Evolutionary conservation across 805 yeast species (phyloP).

Genomic region (Limtongia smithiae): DNA sequence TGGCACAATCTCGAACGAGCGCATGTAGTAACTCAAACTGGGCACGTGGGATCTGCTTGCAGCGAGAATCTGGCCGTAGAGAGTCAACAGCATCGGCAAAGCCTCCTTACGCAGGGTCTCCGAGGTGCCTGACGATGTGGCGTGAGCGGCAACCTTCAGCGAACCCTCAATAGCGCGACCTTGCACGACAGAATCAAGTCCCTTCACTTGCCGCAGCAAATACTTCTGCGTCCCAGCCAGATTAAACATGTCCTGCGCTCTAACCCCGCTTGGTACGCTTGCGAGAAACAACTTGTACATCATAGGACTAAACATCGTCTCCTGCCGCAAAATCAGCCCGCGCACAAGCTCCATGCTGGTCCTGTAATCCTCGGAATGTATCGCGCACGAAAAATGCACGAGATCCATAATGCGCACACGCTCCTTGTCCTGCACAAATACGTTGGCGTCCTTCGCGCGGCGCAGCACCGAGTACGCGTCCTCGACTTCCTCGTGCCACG

Average conservation of each 20-base stretch:
- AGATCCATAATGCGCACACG: constrained; percentile 59
- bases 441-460: constrained; percentile 72
- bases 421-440: constrained; percentile 63
- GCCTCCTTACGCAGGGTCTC: constrained; percentile 21
- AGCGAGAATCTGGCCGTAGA: constrained; percentile 77
- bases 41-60: constrained; percentile 80
- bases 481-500: constrained; percentile 54
- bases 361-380: constrained; percentile 49
- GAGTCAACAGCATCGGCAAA: constrained; percentile 65
- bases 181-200: constrained; percentile 67
- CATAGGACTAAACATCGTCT: constrained; percentile 71
- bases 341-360: constrained; percentile 59
- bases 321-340: constrained; percentile 40
- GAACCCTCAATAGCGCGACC: constrained; percentile 65
- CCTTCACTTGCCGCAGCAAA: constrained; percentile 83
- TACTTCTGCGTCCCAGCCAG: constrained; percentile 86
- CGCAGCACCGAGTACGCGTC: constrained; percentile 69
- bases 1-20: constrained; percentile 64
- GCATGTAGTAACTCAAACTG: constrained; percentile 69
- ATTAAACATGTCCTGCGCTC: constrained; percentile 58
- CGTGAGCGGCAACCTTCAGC: constrained; percentile 55
- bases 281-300: constrained; percentile 63
- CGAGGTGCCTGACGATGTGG: constrained; percentile 33
- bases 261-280: constrained; percentile 56
- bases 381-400: constrained; percentile 61